Base-by-base conservation (phyloP, 2,329 filamentous ascomycete genomes). In the Fusarium xyrophilum region DNA sequence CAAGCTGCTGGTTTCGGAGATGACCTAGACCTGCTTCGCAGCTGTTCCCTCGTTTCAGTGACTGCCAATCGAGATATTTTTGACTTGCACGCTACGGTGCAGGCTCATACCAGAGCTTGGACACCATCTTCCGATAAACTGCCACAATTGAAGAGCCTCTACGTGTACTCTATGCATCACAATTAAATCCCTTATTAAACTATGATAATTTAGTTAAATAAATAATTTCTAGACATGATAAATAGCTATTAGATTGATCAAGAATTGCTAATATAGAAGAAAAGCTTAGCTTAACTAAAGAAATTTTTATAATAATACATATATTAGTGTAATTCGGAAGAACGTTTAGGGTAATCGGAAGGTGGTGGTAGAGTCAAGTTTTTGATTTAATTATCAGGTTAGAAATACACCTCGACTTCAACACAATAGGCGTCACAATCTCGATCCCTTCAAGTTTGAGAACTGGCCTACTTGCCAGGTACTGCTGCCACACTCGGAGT, bases 1-100 rank as follows among this genome's bases (percentile, higher is more conserved):
- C 30, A 48, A 5, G 25, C 4, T 1, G 4, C 1, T 3, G 4
- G 30, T 0, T 68, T 71, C 13, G 56, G 71, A 7, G 60, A 67
- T 33, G 47, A 70, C 33, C 9, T 72, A 2, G 50, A 67, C 12
- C 9, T 65, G 8, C 51, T 72, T n/a, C 40, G 43, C 13, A 39
- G 35, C 14, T 72, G 65, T 27, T 70, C 51, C 0, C 52, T 72
- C 0, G 39, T 71, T 1, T 53, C 23, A 1, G 3, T 54, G 2
- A 51, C 42, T 11, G n/a, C 42, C 13, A 19, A 19, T 8, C 5
- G 6, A 3, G 47, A 42, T 7, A 4, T 38, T 3, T 67, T 36
- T 4, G 56, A 71, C 33, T 56, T 71, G 2, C 60, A 68, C 23
- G 7, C 58, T 0, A 35, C 51, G 1, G 59, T 68, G 2, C 51